Percentiles rank a stretch among this genome's conserved stretches.
Conservation (phyloP, 2,329 filamentous ascomycete species). For the Fusarium sp. region DNA sequence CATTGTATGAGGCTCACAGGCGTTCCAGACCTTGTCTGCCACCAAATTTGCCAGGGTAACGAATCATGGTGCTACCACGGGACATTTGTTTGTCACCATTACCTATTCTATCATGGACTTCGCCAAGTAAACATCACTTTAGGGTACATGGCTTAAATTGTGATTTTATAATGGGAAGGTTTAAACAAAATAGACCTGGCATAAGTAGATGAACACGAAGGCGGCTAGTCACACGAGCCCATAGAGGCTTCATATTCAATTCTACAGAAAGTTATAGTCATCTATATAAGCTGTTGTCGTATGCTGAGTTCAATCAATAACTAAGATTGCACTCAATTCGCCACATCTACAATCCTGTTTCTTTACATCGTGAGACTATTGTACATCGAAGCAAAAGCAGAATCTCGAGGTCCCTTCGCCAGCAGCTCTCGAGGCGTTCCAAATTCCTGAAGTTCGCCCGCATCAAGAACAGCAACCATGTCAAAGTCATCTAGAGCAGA, state of each 20-base stretch:
- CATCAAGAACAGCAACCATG: conserved; percentile 36
- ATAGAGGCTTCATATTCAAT: not conserved
- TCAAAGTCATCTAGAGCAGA: conserved; percentile 40
- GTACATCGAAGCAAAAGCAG: conserved; percentile 33
- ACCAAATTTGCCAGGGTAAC: not conserved
- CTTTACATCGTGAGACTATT: not conserved
- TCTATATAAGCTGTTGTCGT: not conserved
- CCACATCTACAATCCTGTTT: not conserved
- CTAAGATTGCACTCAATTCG: fast-evolving
- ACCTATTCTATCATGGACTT: fast-evolving
- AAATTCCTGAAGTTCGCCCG: conserved; percentile 39
- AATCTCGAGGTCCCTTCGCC: conserved; percentile 4
- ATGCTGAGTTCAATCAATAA: fast-evolving
- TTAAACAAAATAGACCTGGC: no score
- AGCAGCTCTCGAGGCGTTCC: conserved; percentile 35
- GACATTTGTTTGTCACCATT: not conserved
- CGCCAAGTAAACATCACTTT: no score
- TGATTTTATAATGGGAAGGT: no score
- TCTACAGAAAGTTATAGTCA: not conserved
- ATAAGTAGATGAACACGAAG: not conserved
- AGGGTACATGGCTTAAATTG: not conserved
- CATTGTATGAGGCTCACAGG: not conserved
- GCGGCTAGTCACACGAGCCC: not conserved
- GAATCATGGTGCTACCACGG: not conserved
- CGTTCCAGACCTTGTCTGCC: not conserved